Evolutionary conservation across 345 rosid species (phyloP), one percentile per base, ranked within the genome.

Genomic region (Zanthoxylum bungeanum): DNA sequence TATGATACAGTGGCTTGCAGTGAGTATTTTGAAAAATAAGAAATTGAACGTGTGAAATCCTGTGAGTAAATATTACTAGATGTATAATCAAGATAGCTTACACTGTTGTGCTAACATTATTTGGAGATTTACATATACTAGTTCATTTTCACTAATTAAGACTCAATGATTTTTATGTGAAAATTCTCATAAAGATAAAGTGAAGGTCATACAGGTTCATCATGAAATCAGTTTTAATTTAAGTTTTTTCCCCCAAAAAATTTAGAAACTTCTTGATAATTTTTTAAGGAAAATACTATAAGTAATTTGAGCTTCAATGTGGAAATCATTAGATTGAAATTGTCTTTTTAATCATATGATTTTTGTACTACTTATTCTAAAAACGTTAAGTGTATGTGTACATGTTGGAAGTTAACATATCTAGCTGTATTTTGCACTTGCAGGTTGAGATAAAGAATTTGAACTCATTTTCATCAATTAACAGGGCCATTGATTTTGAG

Each of bases 391-490:
- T 44, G 37, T 44, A 7, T 37, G 46, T 40, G 28, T 58, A 25
- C 63, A 36, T 63, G 65, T 30, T 61, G 67, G 69, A 56, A 40
- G 53, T 64, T 83, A 66, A 76, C 62, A 70, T 9, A 24, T 60
- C 53, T 65, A 36, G 39, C 57, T 60, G 2, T 72, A 31, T 53
- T 55, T 30, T 71, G 24, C 60, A 59, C 53, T 73, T 60, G 82
- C 91, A 92, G 97, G 99, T 94, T 50, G 98, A 95, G 76, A 82
- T 92, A 73, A 95, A 95, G 85, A 95, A 95, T 73, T 72, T 95
- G 75, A 95, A 92, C 58, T 90, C 99, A 42, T 92, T 92, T 87
- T 87, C 98, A 47, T 81, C 99, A 5, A 82, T 95, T 24, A 95
- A 81, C 63, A 84, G 92, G 69, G 99, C 98, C 34, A 89, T 95